Base-by-base conservation (phyloP, 768 basidiomycete genomes). In the Candolleomyces eurysporus region DNA sequence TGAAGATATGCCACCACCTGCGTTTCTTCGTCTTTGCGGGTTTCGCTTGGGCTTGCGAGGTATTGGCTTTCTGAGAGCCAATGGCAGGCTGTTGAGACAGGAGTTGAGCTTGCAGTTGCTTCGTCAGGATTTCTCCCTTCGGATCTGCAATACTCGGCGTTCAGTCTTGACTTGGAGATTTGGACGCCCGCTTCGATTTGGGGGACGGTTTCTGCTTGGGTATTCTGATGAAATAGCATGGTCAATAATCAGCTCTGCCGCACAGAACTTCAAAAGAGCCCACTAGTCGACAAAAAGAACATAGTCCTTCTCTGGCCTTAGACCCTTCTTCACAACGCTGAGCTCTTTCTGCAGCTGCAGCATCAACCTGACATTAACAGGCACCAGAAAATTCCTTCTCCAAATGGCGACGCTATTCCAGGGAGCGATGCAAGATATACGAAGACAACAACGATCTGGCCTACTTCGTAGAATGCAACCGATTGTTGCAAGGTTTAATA, bases 331-430 rank as follows among this genome's bases (percentile, higher is more conserved):
- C 21, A 82, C 82, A n/a, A 82, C 75, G 21, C 75, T 74, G 56
- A 91, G 80, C 59, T 87, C 83, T 17, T 76, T 76, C 63, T 83
- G 81, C 58, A 84, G 79, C 56, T 79, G n/a, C n/a, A n/a, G n/a
- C n/a, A n/a, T 79, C 10, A 79, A 69, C 21, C 83, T 82, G 17
- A 84, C 76, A 48, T 81, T 79, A 60, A 83, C 81, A 0, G 89
- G 88, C 36, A 93, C 82, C 32, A 75, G 70, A 36, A 92, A 75
- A 72, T 87, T 91, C 57, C 86, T 81, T 62, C 91, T 78, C 91
- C 91, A 93, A 63, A 92, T 87, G 6, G 90, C 91, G 53, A 92
- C 79, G 65, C 89, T 91, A 64, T 91, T 19, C 89, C 88, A 43
- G 80, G 82, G 56, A 81, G 79, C 11, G 91, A 93, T 3, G 89